Conservation (phyloP, 2,329 filamentous ascomycete species). For the Biscogniauxia sp. region DNA sequence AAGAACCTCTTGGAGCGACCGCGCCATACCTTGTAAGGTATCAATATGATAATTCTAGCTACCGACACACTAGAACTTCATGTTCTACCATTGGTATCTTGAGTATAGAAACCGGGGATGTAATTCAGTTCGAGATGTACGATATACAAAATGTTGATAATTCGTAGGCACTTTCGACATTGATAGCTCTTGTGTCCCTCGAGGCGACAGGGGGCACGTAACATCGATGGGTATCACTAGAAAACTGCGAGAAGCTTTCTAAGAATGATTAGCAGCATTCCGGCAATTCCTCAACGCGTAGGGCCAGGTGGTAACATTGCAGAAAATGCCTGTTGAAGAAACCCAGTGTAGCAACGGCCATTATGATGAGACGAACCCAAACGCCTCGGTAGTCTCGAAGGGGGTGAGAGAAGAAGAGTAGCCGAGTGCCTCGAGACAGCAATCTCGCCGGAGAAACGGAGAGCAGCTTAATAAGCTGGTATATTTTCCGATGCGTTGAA, state of each 20-base stretch:
- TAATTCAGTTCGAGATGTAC: background rate
- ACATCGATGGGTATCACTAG: background rate
- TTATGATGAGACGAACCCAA: background rate
- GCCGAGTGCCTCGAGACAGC: background rate
- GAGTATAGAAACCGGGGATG: background rate
- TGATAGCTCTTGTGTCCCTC: background rate
- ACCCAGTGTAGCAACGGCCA: background rate
- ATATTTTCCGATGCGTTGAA: background rate
- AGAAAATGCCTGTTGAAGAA: background rate
- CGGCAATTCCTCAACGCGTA: background rate
- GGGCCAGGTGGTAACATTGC: background rate
- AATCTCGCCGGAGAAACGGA: background rate
- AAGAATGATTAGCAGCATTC: background rate
- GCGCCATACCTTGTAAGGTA: too few species aligned
- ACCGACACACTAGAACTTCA: background rate
- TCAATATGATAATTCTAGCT: too few species aligned
- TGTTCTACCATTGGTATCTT: background rate
- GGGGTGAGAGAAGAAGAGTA: background rate
- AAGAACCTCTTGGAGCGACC: too few species aligned
- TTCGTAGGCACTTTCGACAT: background rate
- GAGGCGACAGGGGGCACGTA: background rate
- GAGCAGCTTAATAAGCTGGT: background rate
- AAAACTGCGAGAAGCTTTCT: background rate
- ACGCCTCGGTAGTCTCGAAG: background rate
- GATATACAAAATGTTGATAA: background rate